These are phyloP conservation scores for Gentiana macrophylla DNA, from an alignment of 257 asterid genomes.

Conservation along the genomic window DNA sequence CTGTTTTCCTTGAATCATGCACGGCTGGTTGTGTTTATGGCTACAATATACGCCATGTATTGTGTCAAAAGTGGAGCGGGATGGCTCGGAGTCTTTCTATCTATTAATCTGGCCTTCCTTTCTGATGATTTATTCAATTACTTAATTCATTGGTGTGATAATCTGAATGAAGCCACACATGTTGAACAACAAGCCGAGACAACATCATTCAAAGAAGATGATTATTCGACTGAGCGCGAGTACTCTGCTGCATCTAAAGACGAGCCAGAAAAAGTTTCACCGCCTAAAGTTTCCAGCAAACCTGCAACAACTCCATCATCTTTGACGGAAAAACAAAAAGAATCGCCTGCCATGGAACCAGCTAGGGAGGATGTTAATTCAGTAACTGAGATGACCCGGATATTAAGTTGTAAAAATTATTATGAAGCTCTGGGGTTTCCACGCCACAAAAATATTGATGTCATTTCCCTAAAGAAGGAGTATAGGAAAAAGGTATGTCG, in stretches of 20 bases:
- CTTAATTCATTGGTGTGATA: slow-evolving; percentile 85
- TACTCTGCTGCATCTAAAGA: slow-evolving; percentile 53
- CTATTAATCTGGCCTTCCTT: slow-evolving; percentile 82
- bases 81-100: slow-evolving; percentile 77
- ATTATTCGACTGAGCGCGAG: slow-evolving; percentile 47
- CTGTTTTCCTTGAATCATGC: slow-evolving; percentile 92
- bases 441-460: slow-evolving; percentile 63
- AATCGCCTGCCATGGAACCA: slow-evolving; percentile 31
- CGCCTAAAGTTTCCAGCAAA: slow-evolving; percentile 49
- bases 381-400: slow-evolving; percentile 74
- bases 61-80: slow-evolving; percentile 78
- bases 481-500: slow-evolving; percentile 71
- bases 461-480: slow-evolving; percentile 67
- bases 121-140: slow-evolving; percentile 68
- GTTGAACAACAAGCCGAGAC: slow-evolving; percentile 57
- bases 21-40: slow-evolving; percentile 81
- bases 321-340: slow-evolving; percentile 48
- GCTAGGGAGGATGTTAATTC: slow-evolving; percentile 61
- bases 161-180: slow-evolving; percentile 59
- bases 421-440: slow-evolving; percentile 85
- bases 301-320: slow-evolving; percentile 40
- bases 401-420: slow-evolving; percentile 63
- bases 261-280: slow-evolving; percentile 48
- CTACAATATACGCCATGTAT: slow-evolving; percentile 71
- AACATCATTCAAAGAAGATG: slow-evolving; percentile 54